Evolutionary conservation across 1,284 basidiomycete genomes (phyloP), one percentile per base, ranked within the genome.

Genomic region (Puccinia polysora): DNA sequence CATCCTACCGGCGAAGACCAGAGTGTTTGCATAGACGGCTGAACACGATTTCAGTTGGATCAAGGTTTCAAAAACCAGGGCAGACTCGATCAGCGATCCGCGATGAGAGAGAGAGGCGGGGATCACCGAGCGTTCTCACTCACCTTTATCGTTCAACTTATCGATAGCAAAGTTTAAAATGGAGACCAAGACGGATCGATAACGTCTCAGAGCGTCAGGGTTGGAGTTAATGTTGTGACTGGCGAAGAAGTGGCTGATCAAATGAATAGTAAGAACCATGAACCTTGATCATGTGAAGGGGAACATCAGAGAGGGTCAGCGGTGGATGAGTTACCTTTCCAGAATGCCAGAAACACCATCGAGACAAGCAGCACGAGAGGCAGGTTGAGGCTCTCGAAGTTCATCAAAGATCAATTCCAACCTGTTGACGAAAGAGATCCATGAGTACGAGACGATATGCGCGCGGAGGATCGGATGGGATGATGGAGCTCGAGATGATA

Each of bases 21-120:
- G 78, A 4, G 82, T 83, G 75, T 84, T 84, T 73, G 83, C 82
- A 77, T 83, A 84, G 12, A 84, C 82, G 32, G 78, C 78, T 77
- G 1, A 25, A 28, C 20, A 43, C n/a, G n/a, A n/a, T n/a, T n/a
- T n/a, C n/a, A n/a, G n/a, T n/a, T n/a, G n/a, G n/a, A n/a, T n/a
- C n/a, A n/a, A n/a, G n/a, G n/a, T n/a, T n/a, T n/a, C n/a, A n/a
- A n/a, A n/a, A n/a, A n/a, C n/a, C n/a, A n/a, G n/a, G n/a, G n/a
- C n/a, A 18, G 1, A 12, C 25, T 30, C 10, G 0, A 49, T 7
- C 50, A 10, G 5, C 30, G 12, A 43, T 1, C 43, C 36, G n/a
- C n/a, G n/a, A n/a, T n/a, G n/a, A n/a, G n/a, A n/a, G n/a, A n/a
- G n/a, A 43, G n/a, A 60, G 25, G 10, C 60, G 20, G 12, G 30